A percentile compares a stretch with the other conserved stretches of the same genome.
phyloP scores from a whole-genome alignment of 2,329 filamentous ascomycete genomes.

The Fusarium luffae region DNA sequence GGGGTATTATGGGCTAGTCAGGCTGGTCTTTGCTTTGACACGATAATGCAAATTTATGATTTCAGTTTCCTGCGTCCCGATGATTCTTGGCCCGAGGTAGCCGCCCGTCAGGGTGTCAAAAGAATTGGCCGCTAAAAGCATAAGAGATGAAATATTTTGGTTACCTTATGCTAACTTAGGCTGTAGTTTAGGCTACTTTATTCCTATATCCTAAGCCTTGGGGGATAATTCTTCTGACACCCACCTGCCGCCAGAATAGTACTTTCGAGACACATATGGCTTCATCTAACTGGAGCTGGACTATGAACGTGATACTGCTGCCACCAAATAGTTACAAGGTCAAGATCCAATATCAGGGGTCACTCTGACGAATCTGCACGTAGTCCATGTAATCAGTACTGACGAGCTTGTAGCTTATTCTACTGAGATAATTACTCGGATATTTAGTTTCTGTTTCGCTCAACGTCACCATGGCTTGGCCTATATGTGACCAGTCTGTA shows the following conservation, averaged over 20 bases:
- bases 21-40: slow-evolving; percentile 39
- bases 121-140: too few species aligned
- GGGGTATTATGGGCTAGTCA: slow-evolving; percentile 17
- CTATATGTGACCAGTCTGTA: background rate
- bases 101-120: too few species aligned
- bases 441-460: background rate
- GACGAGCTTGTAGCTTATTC: background rate
- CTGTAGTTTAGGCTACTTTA: too few species aligned
- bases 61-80: slow-evolving; percentile 5
- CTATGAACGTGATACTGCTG: background rate
- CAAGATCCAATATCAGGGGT: background rate
- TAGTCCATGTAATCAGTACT: background rate
- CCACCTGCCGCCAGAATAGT: background rate
- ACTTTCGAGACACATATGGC: background rate
- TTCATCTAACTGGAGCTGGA: background rate
- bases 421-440: background rate
- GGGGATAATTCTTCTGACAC: too few species aligned
- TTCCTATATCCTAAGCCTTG: too few species aligned
- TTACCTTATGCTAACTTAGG: too few species aligned
- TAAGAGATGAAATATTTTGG: too few species aligned
- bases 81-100: background rate
- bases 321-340: background rate
- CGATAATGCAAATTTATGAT: slow-evolving; percentile 35
- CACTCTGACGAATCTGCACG: background rate
- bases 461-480: background rate